A percentile compares a stretch with the other conserved stretches of the same genome.
Conservation (phyloP, 345 rosid species). For the Pugionium cornutum region DNA sequence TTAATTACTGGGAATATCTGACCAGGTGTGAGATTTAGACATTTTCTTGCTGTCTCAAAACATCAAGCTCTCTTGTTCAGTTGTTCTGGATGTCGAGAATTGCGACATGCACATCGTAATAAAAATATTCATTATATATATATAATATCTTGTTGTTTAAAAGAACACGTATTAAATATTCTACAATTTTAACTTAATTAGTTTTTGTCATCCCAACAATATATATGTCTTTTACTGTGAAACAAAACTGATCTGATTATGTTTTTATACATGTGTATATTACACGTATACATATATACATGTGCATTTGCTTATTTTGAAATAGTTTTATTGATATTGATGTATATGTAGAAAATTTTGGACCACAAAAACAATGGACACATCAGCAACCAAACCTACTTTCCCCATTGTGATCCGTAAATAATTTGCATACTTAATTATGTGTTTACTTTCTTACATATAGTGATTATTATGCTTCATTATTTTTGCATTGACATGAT, state of each 20-base stretch:
- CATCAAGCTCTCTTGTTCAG: slow-evolving; percentile 34
- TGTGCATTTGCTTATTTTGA: slow-evolving; percentile 15
- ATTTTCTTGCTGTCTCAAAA: slow-evolving; percentile 40
- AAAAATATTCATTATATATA: no score
- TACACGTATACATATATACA: no score
- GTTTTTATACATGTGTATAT: neutral
- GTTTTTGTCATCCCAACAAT: no score
- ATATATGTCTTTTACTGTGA: no score
- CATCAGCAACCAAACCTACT: slow-evolving; percentile 34
- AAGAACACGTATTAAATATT: no score
- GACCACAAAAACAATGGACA: slow-evolving; percentile 40
- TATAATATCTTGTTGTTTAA: no score
- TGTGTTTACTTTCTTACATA: slow-evolving; percentile 20
- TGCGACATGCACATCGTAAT: neutral
- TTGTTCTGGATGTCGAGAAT: slow-evolving; percentile 35
- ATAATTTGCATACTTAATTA: slow-evolving; percentile 13
- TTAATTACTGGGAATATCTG: slow-evolving; percentile 33
- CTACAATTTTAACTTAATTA: no score
- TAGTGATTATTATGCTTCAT: slow-evolving; percentile 5
- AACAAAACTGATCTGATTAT: neutral
- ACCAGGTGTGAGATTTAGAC: slow-evolving; percentile 35
- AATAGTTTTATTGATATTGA: slow-evolving; percentile 26
- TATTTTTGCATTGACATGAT: neutral
- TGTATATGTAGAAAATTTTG: slow-evolving; percentile 23
- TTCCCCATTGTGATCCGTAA: slow-evolving; percentile 19